A percentile compares a stretch with the other conserved stretches of the same genome.
Conservation (phyloP, 2,329 filamentous ascomycete species). For the Arthrobotrys conoides region DNA sequence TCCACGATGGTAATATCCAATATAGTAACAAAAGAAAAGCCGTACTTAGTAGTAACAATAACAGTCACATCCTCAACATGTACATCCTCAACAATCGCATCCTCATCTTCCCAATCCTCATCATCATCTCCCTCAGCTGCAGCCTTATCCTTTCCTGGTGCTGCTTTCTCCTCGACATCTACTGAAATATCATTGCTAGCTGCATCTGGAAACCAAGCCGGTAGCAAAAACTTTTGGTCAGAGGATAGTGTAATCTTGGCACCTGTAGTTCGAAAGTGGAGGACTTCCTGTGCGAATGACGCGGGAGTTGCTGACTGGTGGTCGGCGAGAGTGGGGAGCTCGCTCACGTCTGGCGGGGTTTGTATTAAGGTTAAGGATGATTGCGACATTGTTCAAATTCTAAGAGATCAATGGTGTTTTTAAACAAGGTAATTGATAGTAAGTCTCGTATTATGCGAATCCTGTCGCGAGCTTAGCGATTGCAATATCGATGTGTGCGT, state of each 20-base stretch:
- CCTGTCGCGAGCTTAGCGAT: background rate
- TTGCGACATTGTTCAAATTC: slow-evolving; percentile 43
- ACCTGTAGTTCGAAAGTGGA: slow-evolving; percentile 45
- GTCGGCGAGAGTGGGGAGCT: slow-evolving; percentile 52
- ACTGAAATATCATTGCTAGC: slow-evolving; percentile 48
- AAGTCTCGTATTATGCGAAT: background rate
- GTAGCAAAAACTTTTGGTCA: slow-evolving; percentile 56
- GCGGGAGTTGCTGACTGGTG: slow-evolving; percentile 57
- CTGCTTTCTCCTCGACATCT: slow-evolving; percentile 7
- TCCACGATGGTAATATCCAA: background rate
- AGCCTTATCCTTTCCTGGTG: background rate
- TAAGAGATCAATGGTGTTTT: background rate
- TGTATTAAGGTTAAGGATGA: slow-evolving; percentile 49
- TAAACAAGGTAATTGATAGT: no score
- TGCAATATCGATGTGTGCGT: background rate
- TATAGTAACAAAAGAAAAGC: background rate
- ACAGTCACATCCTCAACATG: slow-evolving; percentile 51
- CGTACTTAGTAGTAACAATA: slow-evolving; percentile 50
- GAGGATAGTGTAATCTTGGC: slow-evolving; percentile 56
- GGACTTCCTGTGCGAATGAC: slow-evolving; percentile 52
- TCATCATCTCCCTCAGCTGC: slow-evolving; percentile 28
- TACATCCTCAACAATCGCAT: slow-evolving; percentile 55
- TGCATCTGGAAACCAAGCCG: slow-evolving; percentile 54
- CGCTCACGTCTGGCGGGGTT: slow-evolving; percentile 33
- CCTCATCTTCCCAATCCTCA: slow-evolving; percentile 60